Evolutionary conservation across 1,284 basidiomycete species (phyloP), one percentile per base, ranked within the genome.

Genomic region (Xerocomus amazonicus): DNA sequence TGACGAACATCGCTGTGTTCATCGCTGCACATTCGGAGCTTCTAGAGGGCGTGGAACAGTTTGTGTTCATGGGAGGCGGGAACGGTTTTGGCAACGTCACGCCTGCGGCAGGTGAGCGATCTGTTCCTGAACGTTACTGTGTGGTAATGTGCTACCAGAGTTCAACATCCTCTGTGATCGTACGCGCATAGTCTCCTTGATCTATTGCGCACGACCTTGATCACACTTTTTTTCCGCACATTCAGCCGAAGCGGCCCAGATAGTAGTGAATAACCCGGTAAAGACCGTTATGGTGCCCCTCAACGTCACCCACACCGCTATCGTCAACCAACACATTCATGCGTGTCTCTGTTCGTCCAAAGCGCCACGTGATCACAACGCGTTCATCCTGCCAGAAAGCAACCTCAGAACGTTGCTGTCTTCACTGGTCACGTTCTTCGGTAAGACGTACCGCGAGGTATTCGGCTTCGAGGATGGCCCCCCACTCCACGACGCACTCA

Each of bases 51-150:
- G 71, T 92, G 5, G 83, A 87, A 52, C 79, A 89, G 57, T 80
- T 92, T 50, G 85, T 91, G 4, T 89, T 91, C 60, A 92, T 93
- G 90, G 90, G 91, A n/a, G 90, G 90, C 34, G 87, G 81, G 1
- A 81, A 90, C n/a, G 90, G 90, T 4, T 62, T 88, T 12, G 90
- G 90, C 0, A 92, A 92, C 60, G 72, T 83, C 39, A 83, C 84
- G n/a, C 72, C 88, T 12, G 83, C 80, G 12, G 87, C 87, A 59
- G 81, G 81, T 81, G 50, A 40, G 73, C 61, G n/a, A 45, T n/a
- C 17, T 27, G 3, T 13, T 39, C 14, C 28, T 29, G 6, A 10
- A 43, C 7, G 6, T 23, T 17, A 26, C n/a, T 9, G 2, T 38
- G 31, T n/a, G 4, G 8, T 38, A 27, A 19, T 29, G 5, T 26